Evolutionary conservation across 169 alveolate species (phyloP), one percentile per base, ranked within the genome.

Genomic region (Toxoplasma gondii): DNA sequence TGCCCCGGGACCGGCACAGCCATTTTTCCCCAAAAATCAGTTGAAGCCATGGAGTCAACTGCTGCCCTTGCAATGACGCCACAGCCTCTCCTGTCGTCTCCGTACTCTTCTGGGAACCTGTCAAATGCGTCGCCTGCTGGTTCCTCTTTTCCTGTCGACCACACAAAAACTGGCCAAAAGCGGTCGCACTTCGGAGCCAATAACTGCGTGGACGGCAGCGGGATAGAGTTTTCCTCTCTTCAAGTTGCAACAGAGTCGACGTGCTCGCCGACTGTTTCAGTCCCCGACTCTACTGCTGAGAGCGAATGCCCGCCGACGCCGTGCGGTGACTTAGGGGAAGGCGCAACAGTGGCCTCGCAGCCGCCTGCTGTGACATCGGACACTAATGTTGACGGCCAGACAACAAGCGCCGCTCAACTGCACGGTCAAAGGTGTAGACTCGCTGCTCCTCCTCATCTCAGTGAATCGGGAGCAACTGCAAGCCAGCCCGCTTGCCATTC

Each of bases 241-340:
- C 90, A 82, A 27, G 39, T 82, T 43, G n/a, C 90, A 10, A 82
- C 90, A 44, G 90, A 82, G 10, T 82, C 90, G 9, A 82, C 90
- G 1, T 82, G 90, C 90, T 82, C 90, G 53, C 69, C 53, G 10
- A 43, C 90, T 39, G 90, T 82, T 9, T 82, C 90, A 38, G 39
- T 49, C 54, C 90, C 90, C 22, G 90, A 82, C 31, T 82, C 90
- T 0, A 82, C n/a, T 9, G 64, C 44, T 16, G 74, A 2, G 49
- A 82, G 90, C 90, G 90, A 82, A 9, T 82, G 90, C 39, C 69
- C 90, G 29, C 69, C 69, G 0, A 41, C 69, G n/a, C 90, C 90
- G 31, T 36, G 64, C 36, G 41, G 53, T 22, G 90, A 82, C 54
- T 82, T 44, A 1, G 90, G 90, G 27, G 90, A 82, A 27, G 36